These are phyloP conservation scores for Penicillium bialowiezense DNA, from an alignment of 495 filamentous ascomycete species.

Conservation along the genomic window DNA sequence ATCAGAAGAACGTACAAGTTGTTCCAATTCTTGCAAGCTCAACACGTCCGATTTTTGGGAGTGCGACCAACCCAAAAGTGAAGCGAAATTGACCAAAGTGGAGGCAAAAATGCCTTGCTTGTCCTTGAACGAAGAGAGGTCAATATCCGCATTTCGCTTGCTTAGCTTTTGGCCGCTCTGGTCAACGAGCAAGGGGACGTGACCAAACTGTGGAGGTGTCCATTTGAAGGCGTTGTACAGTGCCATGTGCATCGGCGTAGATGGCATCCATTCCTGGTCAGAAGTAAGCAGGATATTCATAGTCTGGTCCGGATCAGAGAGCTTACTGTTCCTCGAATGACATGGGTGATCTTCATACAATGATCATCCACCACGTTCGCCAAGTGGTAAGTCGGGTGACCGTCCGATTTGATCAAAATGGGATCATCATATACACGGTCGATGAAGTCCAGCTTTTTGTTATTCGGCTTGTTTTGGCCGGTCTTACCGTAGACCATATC, in stretches of 20 bases:
- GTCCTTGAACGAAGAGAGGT: slow-evolving; percentile 66
- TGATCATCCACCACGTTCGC: slow-evolving; percentile 97
- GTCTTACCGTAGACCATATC: slow-evolving; percentile 78
- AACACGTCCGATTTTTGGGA: slow-evolving; percentile 64
- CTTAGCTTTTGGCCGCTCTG: slow-evolving; percentile 77
- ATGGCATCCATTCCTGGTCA: slow-evolving; percentile 82
- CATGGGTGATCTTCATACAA: slow-evolving; percentile 91
- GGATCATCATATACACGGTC: slow-evolving; percentile 66
- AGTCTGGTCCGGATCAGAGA: neutral
- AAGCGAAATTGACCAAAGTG: slow-evolving; percentile 77
- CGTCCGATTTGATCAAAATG: slow-evolving; percentile 85
- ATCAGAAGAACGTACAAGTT: slow-evolving; percentile 48
- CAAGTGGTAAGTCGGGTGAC: slow-evolving; percentile 91
- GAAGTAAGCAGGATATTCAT: slow-evolving; percentile 1
- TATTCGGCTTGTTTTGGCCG: slow-evolving; percentile 45
- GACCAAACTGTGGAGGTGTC: slow-evolving; percentile 78
- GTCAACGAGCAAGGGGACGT: slow-evolving; percentile 84
- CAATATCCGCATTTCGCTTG: slow-evolving; percentile 74
- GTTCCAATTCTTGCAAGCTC: slow-evolving; percentile 63
- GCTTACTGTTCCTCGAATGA: slow-evolving; percentile 79
- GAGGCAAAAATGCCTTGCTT: slow-evolving; percentile 65
- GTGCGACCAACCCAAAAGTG: slow-evolving; percentile 84
- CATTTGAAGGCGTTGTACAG: slow-evolving; percentile 89
- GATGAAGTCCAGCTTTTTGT: slow-evolving; percentile 38
- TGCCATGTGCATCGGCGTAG: slow-evolving; percentile 83